Evolutionary conservation across 2,329 filamentous ascomycete genomes (phyloP), one percentile per base, ranked within the genome.

Genomic region (Fusarium hostae): DNA sequence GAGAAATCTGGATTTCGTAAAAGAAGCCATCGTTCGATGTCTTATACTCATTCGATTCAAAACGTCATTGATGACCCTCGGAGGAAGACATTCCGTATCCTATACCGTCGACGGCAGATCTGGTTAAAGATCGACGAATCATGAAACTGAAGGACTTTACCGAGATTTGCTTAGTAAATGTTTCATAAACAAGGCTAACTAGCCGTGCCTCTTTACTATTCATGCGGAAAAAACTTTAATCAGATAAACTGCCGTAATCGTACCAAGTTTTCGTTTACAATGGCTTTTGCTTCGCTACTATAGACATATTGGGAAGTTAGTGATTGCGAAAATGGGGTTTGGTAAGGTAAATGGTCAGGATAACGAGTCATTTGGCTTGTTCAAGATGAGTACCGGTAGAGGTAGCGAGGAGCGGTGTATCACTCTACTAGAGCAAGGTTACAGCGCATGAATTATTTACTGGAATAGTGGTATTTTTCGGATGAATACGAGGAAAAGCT

Each of bases 21-120:
- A 10, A 5, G n/a, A 16, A 1, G 52, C 4, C 5, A 47, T 47
- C n/a, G 52, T 56, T 34, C 22, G 52, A 56, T 56, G 7, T 56
- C 52, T 56, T 47, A 56, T 56, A 56, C 18, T 34, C 18, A 26
- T 34, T 34, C 9, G 28, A 40, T 52, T 28, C 5, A 30, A 34
- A 30, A 15, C 16, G 24, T 51, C 28, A 62, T 62, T 41, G 13
- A 30, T 15, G 2, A 34, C 35, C 1, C 13, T 37, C 59, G 59
- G 61, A 63, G 61, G 61, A 34, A 35, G 61, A 63, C 61, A 63
- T 63, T 63, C 61, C 61, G 60, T 20, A 3, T 35, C 6, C n/a
- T 6, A 15, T 30, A 4, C 1, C 5, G 22, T 37, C 22, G 34
- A 1, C 16, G 18, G 34, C 22, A 1, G 7, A 26, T 56, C 28